Percentiles rank a stretch among this genome's conserved stretches.
Evolutionary conservation across 2,329 filamentous ascomycete genomes (phyloP).

Genomic region (Fusarium falciforme): DNA sequence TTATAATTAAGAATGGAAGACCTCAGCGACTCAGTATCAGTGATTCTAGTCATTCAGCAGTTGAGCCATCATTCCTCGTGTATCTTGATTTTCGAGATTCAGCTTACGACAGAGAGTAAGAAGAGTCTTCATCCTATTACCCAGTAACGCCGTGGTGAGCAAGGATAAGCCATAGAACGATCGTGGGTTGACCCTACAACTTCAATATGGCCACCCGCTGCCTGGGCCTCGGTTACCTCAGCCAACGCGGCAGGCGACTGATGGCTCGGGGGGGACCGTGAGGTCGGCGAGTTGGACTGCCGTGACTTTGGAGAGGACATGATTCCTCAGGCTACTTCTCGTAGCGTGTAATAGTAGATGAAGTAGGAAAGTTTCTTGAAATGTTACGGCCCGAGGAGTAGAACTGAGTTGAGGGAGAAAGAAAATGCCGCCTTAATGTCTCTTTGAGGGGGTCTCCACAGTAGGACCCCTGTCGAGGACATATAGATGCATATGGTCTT

Average conservation of each 20-base stretch:
- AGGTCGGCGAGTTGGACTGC: background rate
- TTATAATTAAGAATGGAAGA: constrained; percentile 31
- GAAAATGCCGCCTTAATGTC: background rate
- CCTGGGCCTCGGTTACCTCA: background rate
- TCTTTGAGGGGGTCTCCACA: background rate
- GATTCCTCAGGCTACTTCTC: background rate
- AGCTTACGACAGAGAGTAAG: constrained; percentile 9
- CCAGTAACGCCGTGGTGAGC: background rate
- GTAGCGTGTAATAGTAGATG: background rate
- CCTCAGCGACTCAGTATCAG: constrained; percentile 15
- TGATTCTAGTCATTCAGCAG: background rate
- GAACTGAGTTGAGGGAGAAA: background rate
- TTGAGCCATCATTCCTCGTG: background rate
- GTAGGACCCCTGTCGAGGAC: background rate
- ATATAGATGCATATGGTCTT: background rate
- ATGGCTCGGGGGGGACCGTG: background rate
- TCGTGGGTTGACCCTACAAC: background rate
- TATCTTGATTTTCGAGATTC: background rate
- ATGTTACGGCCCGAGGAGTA: background rate
- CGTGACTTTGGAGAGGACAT: background rate
- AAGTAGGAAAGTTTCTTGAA: background rate
- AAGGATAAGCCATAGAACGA: background rate
- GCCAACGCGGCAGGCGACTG: background rate
- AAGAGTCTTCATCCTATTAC: constrained; percentile 5
- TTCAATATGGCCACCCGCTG: background rate